These are phyloP conservation scores for Suhomyces kilbournensis DNA, from an alignment of 805 yeast genomes.

Conservation along the genomic window DNA sequence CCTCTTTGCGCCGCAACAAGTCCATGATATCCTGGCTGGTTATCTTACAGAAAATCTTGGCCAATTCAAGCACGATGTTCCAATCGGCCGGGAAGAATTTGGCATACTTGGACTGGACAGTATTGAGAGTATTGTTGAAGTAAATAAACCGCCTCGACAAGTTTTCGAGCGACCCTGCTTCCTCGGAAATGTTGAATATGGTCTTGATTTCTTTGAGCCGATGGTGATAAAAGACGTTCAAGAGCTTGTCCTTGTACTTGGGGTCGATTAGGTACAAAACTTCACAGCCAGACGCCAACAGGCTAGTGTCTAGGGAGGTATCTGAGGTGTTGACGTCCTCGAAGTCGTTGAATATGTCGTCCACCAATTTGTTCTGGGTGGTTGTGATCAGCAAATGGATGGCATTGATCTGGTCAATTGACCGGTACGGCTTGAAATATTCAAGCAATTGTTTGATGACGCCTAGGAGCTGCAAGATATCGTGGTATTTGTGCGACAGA, in stretches of 20 bases:
- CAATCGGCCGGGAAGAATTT: constrained; percentile 66
- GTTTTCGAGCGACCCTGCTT: constrained; percentile 93
- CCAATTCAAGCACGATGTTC: constrained; percentile 63
- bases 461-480: constrained; percentile 58
- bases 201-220: constrained; percentile 70
- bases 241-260: constrained; percentile 54
- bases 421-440: constrained; percentile 75
- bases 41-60: constrained; percentile 59
- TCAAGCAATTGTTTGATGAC: constrained; percentile 72
- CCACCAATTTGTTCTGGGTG: constrained; percentile 59
- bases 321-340: constrained; percentile 31
- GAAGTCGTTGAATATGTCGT: constrained; percentile 72
- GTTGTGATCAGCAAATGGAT: constrained; percentile 58
- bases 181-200: constrained; percentile 78
- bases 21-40: constrained; percentile 66
- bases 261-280: constrained; percentile 65
- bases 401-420: constrained; percentile 74
- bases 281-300: constrained; percentile 60
- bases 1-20: constrained; percentile 40
- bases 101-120: constrained; percentile 51
- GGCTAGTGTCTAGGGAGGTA: constrained; percentile 13
- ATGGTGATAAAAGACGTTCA: constrained; percentile 68
- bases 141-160: constrained; percentile 76
- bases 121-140: constrained; percentile 59
- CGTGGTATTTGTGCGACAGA: constrained; percentile 46